Evolutionary conservation across 1,284 basidiomycete genomes (phyloP).

Genomic region (Leucocoprinus gongylophorus): DNA sequence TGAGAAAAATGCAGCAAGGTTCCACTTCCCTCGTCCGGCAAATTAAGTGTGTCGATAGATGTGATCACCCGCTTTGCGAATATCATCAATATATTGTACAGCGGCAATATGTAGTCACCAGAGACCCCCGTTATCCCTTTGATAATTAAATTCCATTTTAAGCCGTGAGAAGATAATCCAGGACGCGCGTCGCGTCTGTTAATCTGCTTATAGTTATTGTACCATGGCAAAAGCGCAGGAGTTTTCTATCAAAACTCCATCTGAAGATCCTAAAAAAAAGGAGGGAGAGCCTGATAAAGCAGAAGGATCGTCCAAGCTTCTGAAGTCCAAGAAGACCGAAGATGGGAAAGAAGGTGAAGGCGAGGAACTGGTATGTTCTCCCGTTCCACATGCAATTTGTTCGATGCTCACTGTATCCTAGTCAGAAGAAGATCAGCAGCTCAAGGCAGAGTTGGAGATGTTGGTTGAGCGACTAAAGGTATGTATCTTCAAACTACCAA

Average conservation of each 20-base stretch:
- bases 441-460: constrained; percentile 97
- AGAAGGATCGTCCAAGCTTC: constrained; percentile 40
- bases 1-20: too few species aligned
- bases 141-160: constrained; percentile 3
- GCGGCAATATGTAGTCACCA: neutral
- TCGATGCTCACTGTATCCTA: constrained; percentile 26
- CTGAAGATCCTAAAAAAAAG: constrained; percentile 72
- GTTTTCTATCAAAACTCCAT: constrained; percentile 51
- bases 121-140: too few species aligned
- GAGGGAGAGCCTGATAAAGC: constrained; percentile 57
- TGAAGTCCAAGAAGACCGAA: constrained; percentile 45
- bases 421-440: constrained; percentile 94
- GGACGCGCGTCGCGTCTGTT: constrained; percentile 42
- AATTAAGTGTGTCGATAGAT: too few species aligned
- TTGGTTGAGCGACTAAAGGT: constrained; percentile 92
- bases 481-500: constrained; percentile 5
- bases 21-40: too few species aligned
- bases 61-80: too few species aligned
- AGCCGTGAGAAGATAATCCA: constrained; percentile 16
- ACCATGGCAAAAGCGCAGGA: constrained; percentile 53
- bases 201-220: constrained; percentile 11
- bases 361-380: constrained; percentile 71
- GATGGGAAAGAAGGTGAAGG: constrained; percentile 51
- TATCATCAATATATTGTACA: too few species aligned
- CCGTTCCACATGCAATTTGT: constrained; percentile 1